Conservation (phyloP, 176 grass and related monocot genomes). For the Zoysia japonica region DNA sequence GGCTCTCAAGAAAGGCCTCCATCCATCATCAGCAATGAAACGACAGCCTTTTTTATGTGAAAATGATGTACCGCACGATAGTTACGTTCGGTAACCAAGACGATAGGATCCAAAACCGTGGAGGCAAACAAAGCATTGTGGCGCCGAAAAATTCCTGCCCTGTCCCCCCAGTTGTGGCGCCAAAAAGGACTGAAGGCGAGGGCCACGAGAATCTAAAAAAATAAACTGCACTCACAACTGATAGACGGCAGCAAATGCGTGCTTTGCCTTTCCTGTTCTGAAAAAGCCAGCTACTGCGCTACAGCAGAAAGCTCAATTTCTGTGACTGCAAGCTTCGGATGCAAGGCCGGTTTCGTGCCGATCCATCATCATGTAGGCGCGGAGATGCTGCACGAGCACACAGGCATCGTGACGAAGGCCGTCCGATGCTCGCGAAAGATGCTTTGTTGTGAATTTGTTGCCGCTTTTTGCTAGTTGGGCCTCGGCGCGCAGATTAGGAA, state of each 20-base stretch:
- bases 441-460: too few relatives aligned
- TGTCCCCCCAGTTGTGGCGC: not conserved
- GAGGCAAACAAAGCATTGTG: not conserved
- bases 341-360: too few relatives aligned
- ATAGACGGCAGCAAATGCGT: not conserved
- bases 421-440: too few relatives aligned
- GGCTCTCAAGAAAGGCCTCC: not conserved
- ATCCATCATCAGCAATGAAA: not conserved
- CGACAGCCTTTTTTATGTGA: not conserved
- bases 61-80: not conserved
- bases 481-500: too few relatives aligned
- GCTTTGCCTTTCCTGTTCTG: not conserved
- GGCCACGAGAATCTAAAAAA: not conserved
- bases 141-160: not conserved
- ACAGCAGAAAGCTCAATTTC: not conserved
- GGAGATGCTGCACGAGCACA: too few relatives aligned
- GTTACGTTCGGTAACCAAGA: conserved; percentile 8
- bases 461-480: too few relatives aligned
- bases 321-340: not conserved
- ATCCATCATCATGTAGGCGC: too few relatives aligned
- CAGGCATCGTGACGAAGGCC: too few relatives aligned
- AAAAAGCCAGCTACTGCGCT: not conserved
- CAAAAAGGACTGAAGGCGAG: too few relatives aligned
- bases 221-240: not conserved
- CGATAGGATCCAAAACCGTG: not conserved